These are phyloP conservation scores for Lentinula edodes DNA, from an alignment of 768 basidiomycete species.

Conservation along the genomic window DNA sequence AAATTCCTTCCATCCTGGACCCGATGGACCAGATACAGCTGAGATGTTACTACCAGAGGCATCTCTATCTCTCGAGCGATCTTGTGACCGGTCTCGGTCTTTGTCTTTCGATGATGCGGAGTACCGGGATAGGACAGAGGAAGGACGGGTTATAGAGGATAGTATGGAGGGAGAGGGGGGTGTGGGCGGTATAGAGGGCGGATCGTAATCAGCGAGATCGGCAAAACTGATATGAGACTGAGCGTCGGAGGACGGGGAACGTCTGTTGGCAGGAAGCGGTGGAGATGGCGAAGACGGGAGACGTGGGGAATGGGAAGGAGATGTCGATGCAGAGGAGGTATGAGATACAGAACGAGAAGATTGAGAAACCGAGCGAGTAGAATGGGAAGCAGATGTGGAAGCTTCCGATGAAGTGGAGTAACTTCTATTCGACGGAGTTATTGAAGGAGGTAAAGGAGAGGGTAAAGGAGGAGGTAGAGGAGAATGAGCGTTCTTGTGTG, in stretches of 20 bases:
- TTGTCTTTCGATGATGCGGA: slow-evolving; percentile 24
- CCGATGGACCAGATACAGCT: slow-evolving; percentile 11
- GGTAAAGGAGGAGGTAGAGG: neutral
- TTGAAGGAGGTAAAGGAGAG: neutral
- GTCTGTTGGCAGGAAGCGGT: neutral
- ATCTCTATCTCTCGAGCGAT: slow-evolving; percentile 24
- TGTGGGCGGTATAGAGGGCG: neutral
- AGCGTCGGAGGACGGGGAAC: neutral
- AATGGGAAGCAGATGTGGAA: neutral
- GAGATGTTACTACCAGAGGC: too few relatives aligned
- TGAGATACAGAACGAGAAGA: neutral
- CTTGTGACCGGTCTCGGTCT: slow-evolving; percentile 25
- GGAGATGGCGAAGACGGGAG: neutral
- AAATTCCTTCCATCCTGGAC: slow-evolving; percentile 79
- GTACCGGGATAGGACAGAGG: neutral
- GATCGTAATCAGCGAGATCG: neutral
- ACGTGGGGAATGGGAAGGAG: neutral
- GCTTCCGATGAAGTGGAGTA: neutral
- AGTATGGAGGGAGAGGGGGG: slow-evolving; percentile 5
- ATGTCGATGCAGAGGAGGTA: neutral
- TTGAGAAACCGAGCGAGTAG: neutral
- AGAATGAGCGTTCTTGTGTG: neutral
- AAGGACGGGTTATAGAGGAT: slow-evolving; percentile 16
- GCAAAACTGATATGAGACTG: neutral
- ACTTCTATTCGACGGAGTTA: neutral